Base-by-base conservation (phyloP, 1,139 yeast genomes). In the Waltiozyma sp. region DNA sequence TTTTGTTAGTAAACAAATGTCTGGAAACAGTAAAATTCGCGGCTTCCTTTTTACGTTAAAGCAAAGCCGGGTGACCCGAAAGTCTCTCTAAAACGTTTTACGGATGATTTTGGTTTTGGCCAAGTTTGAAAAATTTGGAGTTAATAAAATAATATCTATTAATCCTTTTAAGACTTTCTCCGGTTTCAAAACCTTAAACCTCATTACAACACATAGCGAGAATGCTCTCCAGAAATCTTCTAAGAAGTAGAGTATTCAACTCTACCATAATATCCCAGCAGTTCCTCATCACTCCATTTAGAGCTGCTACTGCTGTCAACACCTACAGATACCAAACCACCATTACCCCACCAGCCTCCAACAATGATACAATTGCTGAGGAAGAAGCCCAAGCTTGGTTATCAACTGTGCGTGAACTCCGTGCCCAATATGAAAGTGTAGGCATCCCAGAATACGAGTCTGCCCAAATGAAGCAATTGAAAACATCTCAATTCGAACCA, bases 371-470 rank as follows among this genome's bases (percentile, higher is more conserved):
- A 10, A 31, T 31, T n/a, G 34, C 3, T 9, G 47, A 49, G 7
- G 54, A 49, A 28, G 53, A 50, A 24, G 55, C 55, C 9, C 51
- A 52, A 34, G 51, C 52, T 9, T 55, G 59, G 59, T 44, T 55
- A 5, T 26, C 31, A 0, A 50, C 57, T 8, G 46, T 55, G 19
- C 49, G 47, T 38, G 48, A 49, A 21, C 42, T 53, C 19, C 51
- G 55, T 43, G 39, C 46, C 7, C 51, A 50, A 28, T 52, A 52
- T 33, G 40, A 42, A 21, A 21, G 33, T 2, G 51, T 48, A 31
- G 58, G 57, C 44, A 38, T 52, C 10, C 54, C 56, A 18, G 47
- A 47, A 16, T 48, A 44, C 33, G 42, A 42, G 19, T 40, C 52
- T 1, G 40, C 50, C 15, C 48, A 48, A 13, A 45, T 51, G 48